Evolutionary conservation across 371 early-diverging fungal genomes (phyloP).

Genomic region (Smittium mucronatum): DNA sequence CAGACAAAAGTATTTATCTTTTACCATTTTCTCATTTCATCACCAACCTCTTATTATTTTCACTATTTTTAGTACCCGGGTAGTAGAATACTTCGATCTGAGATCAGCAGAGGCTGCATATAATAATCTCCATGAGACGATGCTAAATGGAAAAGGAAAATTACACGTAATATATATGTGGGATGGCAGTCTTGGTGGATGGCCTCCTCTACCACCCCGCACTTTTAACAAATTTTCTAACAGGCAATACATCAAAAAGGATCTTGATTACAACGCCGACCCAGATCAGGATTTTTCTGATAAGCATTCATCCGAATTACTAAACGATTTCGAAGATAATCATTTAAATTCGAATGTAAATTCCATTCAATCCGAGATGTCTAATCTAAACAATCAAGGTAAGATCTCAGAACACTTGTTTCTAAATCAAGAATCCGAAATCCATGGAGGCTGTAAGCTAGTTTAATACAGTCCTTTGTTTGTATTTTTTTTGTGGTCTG

Average conservation of each 20-base stretch:
- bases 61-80: background rate
- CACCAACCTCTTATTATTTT: background rate
- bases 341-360: too few species aligned
- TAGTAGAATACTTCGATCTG: constrained; percentile 10
- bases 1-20: background rate
- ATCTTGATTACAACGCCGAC: too few species aligned
- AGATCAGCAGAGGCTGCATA: constrained; percentile 8
- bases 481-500: too few species aligned
- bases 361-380: too few species aligned
- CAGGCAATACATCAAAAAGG: background rate
- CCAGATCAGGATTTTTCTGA: too few species aligned
- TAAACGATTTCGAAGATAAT: too few species aligned
- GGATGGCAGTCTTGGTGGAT: constrained; percentile 9
- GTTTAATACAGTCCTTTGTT: too few species aligned
- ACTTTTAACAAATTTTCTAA: background rate
- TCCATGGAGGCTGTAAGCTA: too few species aligned
- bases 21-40: background rate
- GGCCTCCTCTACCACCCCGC: background rate
- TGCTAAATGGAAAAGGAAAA: background rate
- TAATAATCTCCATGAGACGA: constrained; percentile 3
- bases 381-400: too few species aligned
- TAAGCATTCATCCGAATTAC: too few species aligned
- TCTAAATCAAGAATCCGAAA: too few species aligned
- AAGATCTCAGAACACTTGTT: too few species aligned
- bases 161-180: constrained; percentile 4